Evolutionary conservation across 1,284 basidiomycete genomes (phyloP), one percentile per base, ranked within the genome.

Genomic region (Kwoniella shivajii): DNA sequence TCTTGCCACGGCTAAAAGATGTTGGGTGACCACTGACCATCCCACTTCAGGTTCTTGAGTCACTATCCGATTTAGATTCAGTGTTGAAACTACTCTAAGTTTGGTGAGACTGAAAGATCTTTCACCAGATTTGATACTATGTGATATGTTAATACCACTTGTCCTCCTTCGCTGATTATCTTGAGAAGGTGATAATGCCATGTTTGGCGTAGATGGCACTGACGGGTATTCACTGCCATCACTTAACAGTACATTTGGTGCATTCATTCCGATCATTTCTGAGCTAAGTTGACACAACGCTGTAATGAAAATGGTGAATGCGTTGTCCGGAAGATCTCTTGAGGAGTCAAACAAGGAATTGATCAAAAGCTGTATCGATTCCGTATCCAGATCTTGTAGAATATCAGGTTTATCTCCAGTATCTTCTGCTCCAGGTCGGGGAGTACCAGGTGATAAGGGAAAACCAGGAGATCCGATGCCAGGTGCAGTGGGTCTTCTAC

Each of bases 221-320:
- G 59, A 50, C 22, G 54, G 6, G 41, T 55, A 49, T 79, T 79
- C 36, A 79, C 67, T 34, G 80, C 81, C 29, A 78, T 77, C n/a
- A 81, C 78, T 4, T 80, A 79, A 48, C 83, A 59, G 39, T 44
- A 29, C 31, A 36, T 31, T 34, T 6, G 33, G 27, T 2, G 64
- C 37, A 72, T 89, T 86, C 85, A 93, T 86, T 30, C 88, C 87
- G 31, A 94, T 85, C 90, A 95, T 94, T 73, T 91, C 90, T 6
- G 84, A 83, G 71, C 90, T 93, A 24, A 97, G 79, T 64, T 84
- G 86, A 72, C 92, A 95, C 44, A 97, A 78, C 0, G 93, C 88
- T 20, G 83, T 82, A 27, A 93, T 81, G 64, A 98, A 97, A 62
- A 86, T 83, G 36, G 82, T 83, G 78, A 95, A 96, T 2, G 92